Conservation (phyloP, 495 filamentous ascomycete species). For the Hypoxylon trugodes region DNA sequence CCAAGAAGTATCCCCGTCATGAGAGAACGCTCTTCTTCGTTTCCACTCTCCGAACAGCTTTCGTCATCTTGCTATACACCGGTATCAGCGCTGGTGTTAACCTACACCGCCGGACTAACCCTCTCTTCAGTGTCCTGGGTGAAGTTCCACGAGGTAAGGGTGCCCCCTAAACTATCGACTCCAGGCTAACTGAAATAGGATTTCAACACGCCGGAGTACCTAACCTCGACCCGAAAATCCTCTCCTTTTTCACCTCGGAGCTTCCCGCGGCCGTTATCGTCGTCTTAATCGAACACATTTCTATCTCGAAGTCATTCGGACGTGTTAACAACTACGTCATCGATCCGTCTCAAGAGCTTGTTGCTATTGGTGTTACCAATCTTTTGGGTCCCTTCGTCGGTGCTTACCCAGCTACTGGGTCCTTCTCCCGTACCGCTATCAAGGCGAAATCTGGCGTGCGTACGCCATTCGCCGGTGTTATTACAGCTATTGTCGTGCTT, state of each 20-base stretch:
- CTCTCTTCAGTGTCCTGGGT: conserved; percentile 54
- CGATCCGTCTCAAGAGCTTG: conserved; percentile 62
- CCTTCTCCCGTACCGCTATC: conserved; percentile 61
- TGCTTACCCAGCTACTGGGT: conserved; percentile 62
- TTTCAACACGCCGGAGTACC: conserved; percentile 55
- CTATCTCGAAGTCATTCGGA: conserved; percentile 64
- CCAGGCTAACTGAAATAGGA: conserved; percentile 40
- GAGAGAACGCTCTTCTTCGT: conserved; percentile 55
- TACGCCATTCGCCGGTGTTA: conserved; percentile 61
- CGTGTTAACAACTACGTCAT: conserved; percentile 64
- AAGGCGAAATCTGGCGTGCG: conserved; percentile 60
- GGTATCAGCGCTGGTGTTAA: conserved; percentile 50
- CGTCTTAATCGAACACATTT: conserved; percentile 63
- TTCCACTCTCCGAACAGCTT: conserved; percentile 55
- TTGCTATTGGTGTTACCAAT: conserved; percentile 63
- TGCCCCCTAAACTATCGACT: neutral
- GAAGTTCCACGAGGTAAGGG: conserved; percentile 53
- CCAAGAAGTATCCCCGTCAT: conserved; percentile 48
- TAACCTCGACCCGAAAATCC: conserved; percentile 43
- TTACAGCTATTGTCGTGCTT: conserved; percentile 61
- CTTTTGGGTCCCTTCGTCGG: conserved; percentile 62
- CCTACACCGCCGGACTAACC: conserved; percentile 35
- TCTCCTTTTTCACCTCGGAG: conserved; percentile 46
- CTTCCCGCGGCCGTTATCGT: conserved; percentile 56
- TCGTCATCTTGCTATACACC: conserved; percentile 56